Evolutionary conservation across 106 monocot species (phyloP).

Genomic region (Platanthera guangdongensis): DNA sequence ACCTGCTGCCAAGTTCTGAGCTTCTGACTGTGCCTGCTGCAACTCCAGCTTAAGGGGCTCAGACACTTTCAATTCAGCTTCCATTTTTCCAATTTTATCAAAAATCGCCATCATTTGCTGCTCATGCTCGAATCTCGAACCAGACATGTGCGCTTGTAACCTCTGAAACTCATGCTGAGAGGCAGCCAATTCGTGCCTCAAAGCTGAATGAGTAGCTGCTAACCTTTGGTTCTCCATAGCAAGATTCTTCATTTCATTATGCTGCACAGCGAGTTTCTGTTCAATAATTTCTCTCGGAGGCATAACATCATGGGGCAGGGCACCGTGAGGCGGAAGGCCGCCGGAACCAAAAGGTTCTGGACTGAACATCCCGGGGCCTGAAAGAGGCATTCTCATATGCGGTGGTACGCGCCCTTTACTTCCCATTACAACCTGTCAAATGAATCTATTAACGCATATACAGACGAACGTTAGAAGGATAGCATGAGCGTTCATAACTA

Average conservation of each 20-base stretch:
- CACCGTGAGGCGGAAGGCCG: conserved; percentile 34
- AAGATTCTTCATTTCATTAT: conserved; percentile 60
- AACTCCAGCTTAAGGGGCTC: conserved; percentile 49
- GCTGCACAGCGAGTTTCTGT: conserved; percentile 59
- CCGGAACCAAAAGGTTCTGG: conserved; percentile 49
- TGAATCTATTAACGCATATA: neutral
- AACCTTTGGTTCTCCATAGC: conserved; percentile 61
- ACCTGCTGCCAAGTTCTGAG: conserved; percentile 29
- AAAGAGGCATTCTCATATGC: conserved; percentile 38
- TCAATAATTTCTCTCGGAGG: conserved; percentile 65
- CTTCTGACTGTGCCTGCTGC: conserved; percentile 53
- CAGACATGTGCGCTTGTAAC: conserved; percentile 42
- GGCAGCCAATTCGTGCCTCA: conserved; percentile 61
- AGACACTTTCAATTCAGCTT: conserved; percentile 44
- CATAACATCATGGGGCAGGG: conserved; percentile 63
- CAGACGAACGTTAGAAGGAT: neutral
- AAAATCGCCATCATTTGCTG: conserved; percentile 44
- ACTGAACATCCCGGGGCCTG: conserved; percentile 38
- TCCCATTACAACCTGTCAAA: conserved; percentile 31
- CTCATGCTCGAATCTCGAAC: conserved; percentile 43
- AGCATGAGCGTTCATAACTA: neutral
- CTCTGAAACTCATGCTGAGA: conserved; percentile 69
- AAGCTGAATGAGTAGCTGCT: conserved; percentile 45
- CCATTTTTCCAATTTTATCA: conserved; percentile 69
- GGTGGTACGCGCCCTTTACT: conserved; percentile 56